A percentile compares a stretch with the other conserved stretches of the same genome.
Evolutionary conservation across 2,329 filamentous ascomycete species (phyloP).

Genomic region (Fusarium cyanostomum): DNA sequence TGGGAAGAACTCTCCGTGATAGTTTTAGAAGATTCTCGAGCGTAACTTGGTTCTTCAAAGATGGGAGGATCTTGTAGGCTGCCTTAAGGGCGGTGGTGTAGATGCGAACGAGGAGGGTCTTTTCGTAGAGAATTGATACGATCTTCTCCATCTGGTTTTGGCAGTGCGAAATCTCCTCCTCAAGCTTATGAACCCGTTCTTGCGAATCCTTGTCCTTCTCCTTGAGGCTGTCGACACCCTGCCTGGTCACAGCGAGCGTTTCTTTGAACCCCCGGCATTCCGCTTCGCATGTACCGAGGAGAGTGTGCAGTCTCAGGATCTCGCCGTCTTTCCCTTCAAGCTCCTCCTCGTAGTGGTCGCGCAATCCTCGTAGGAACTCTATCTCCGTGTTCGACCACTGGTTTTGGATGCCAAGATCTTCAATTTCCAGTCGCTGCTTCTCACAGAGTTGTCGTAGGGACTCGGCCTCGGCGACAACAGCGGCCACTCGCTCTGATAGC

Average conservation of each 20-base stretch:
- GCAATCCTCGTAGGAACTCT: neutral
- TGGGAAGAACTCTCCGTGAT: neutral
- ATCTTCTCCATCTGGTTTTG: slow-evolving; percentile 3
- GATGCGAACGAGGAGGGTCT: slow-evolving; percentile 1
- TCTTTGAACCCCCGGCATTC: neutral
- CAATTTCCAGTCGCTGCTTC: slow-evolving; percentile 3
- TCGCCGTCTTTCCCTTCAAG: neutral
- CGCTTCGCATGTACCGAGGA: neutral
- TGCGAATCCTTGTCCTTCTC: neutral
- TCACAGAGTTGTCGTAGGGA: neutral
- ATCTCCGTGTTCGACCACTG: neutral
- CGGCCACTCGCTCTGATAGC: neutral
- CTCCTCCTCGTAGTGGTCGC: neutral
- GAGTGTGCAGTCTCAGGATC: neutral
- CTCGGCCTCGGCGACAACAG: neutral
- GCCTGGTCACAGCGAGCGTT: neutral
- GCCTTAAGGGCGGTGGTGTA: slow-evolving; percentile 7
- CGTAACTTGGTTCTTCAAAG: neutral
- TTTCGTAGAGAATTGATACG: neutral
- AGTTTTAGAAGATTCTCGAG: neutral
- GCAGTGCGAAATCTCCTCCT: neutral
- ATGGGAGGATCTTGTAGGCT: slow-evolving; percentile 6
- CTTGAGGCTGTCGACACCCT: neutral
- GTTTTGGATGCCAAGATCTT: neutral
- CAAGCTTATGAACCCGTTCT: neutral